Conservation (phyloP, 2,329 filamentous ascomycete species). For the Cercospora sp. region DNA sequence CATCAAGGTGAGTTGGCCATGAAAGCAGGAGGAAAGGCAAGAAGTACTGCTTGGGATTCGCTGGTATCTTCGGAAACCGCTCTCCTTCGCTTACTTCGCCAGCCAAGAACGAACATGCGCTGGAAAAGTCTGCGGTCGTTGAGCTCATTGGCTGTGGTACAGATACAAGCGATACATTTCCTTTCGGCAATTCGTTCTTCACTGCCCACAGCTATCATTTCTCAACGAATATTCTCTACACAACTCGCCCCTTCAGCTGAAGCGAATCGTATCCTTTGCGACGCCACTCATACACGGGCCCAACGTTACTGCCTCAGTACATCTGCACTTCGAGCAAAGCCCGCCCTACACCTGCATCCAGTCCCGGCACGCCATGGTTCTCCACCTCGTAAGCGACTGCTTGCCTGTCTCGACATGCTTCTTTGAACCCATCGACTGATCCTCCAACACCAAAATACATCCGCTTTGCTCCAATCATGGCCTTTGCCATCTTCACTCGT, state of each 20-base stretch:
- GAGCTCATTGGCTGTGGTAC: conserved; percentile 61
- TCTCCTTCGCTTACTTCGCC: conserved; percentile 31
- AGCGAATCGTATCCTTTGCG: not conserved
- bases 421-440: conserved; percentile 71
- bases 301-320: conserved; percentile 27
- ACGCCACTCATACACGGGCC: not conserved
- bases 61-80: conserved; percentile 43
- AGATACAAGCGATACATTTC: conserved; percentile 65
- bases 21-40: conserved; percentile 39
- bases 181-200: not conserved
- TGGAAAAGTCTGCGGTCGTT: conserved; percentile 64
- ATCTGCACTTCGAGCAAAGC: conserved; percentile 51
- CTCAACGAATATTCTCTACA: conserved; percentile 10
- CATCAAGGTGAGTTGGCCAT: conserved; percentile 29
- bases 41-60: conserved; percentile 24
- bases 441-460: conserved; percentile 85
- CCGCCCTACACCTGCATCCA: conserved; percentile 48
- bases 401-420: conserved; percentile 44
- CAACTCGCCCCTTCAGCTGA: not conserved
- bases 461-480: conserved; percentile 72
- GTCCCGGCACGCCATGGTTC: conserved; percentile 47
- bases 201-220: conserved; percentile 11
- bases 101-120: conserved; percentile 39
- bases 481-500: conserved; percentile 56
- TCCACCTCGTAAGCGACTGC: conserved; percentile 52